These are phyloP conservation scores for Lichina pygmaea DNA, from an alignment of 495 filamentous ascomycete genomes.

Conservation along the genomic window DNA sequence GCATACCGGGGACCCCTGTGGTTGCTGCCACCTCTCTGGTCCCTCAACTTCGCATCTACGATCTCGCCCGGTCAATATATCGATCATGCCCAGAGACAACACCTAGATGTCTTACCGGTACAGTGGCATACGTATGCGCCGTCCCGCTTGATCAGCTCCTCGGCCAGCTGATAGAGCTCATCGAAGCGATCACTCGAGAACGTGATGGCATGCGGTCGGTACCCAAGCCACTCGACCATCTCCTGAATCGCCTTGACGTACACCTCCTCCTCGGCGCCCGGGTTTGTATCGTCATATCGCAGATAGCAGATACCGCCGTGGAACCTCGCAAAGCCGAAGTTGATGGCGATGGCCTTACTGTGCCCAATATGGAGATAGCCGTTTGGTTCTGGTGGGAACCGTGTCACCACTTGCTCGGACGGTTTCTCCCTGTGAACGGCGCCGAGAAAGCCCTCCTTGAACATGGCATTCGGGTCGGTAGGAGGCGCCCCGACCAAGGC, in stretches of 20 bases:
- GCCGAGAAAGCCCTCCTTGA: constrained; percentile 61
- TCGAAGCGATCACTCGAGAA: constrained; percentile 69
- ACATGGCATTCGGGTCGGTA: constrained; percentile 44
- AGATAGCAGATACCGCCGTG: constrained; percentile 47
- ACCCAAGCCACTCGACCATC: constrained; percentile 18
- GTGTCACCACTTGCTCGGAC: constrained; percentile 29
- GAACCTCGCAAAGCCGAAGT: constrained; percentile 81
- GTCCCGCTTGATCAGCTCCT: constrained; percentile 48
- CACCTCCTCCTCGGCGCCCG: constrained; percentile 16
- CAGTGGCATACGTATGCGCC: constrained; percentile 65
- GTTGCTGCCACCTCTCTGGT: constrained; percentile 55
- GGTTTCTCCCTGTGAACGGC: constrained; percentile 58
- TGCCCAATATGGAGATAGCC: constrained; percentile 74
- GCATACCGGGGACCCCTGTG: constrained; percentile 34
- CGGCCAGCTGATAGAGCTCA: constrained; percentile 61
- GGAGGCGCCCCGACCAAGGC: constrained; percentile 11
- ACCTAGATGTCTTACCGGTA: constrained; percentile 11
- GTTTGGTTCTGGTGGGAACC: constrained; percentile 84
- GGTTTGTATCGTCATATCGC: constrained; percentile 19
- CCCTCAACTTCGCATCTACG: constrained; percentile 45
- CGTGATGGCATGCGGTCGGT: constrained; percentile 33
- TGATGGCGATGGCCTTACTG: constrained; percentile 86
- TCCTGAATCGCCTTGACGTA: constrained; percentile 17
- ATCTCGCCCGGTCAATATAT: constrained; percentile 2
- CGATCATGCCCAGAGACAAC: neutral